Evolutionary conservation across 176 grass and related monocot genomes (phyloP).

Genomic region (Aegilops longissima): DNA sequence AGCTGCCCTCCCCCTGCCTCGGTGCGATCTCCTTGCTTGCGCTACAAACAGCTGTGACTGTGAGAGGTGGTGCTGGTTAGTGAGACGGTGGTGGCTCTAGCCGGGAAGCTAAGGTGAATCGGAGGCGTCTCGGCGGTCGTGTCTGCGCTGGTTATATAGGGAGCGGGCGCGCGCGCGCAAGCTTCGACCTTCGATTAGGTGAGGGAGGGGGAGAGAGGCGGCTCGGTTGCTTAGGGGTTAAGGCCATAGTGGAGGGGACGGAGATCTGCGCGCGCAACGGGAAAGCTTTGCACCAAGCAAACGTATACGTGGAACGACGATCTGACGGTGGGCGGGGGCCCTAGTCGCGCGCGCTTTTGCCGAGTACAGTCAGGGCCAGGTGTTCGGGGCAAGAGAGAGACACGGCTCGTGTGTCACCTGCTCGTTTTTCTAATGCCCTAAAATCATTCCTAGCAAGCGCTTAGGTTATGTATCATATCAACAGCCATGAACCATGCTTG

Average conservation of each 20-base stretch:
- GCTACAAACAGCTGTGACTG: background rate
- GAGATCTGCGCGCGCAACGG: slow-evolving; percentile 4
- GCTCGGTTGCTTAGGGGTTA: slow-evolving; percentile 26
- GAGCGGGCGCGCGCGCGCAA: too few relatives aligned
- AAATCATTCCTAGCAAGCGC: too few relatives aligned
- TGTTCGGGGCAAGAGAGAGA: too few relatives aligned
- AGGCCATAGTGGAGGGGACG: slow-evolving; percentile 42
- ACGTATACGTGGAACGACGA: slow-evolving; percentile 28
- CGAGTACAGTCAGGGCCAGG: background rate
- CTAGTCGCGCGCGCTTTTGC: background rate
- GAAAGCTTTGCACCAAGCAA: slow-evolving; percentile 11
- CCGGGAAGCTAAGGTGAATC: background rate
- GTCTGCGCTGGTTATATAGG: slow-evolving; percentile 31
- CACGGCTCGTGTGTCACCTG: too few relatives aligned
- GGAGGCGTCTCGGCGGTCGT: slow-evolving; percentile 44
- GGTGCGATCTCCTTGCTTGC: background rate
- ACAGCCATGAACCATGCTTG: too few relatives aligned
- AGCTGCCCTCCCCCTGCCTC: background rate
- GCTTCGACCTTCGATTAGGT: background rate
- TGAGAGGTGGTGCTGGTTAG: background rate
- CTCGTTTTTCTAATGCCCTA: too few relatives aligned
- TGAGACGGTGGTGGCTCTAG: background rate
- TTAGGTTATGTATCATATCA: too few relatives aligned
- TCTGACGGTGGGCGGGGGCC: background rate
- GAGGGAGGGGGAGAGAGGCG: background rate